Evolutionary conservation across 2,329 filamentous ascomycete genomes (phyloP).

Genomic region (Dactylellina sp.): DNA sequence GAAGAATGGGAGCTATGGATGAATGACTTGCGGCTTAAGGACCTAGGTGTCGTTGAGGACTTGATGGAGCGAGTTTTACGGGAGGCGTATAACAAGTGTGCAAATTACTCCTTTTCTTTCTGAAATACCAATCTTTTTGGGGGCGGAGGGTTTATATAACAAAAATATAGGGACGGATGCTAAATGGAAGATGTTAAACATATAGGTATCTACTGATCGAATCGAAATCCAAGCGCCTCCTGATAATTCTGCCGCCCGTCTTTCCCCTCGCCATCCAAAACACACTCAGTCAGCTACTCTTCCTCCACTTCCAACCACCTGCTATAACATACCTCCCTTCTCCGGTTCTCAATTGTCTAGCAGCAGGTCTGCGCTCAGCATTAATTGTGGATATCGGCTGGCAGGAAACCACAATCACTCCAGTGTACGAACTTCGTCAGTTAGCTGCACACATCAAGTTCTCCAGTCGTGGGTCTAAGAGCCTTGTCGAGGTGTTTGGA

Average conservation of each 20-base stretch:
- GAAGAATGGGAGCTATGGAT: constrained; percentile 79
- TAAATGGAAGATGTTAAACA: too few species aligned
- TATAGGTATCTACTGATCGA: constrained; percentile 75
- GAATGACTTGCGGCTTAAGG: constrained; percentile 76
- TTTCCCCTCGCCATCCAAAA: constrained; percentile 83
- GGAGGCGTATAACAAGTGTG: constrained; percentile 82
- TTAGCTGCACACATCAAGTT: constrained; percentile 63
- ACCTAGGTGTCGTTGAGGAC: constrained; percentile 84
- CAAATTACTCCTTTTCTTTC: constrained; percentile 62
- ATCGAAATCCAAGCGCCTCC: constrained; percentile 78
- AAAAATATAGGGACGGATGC: not conserved
- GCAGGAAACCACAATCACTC: constrained; percentile 87
- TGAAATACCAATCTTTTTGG: constrained; percentile 64
- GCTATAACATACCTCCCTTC: constrained; percentile 83
- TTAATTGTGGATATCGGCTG: constrained; percentile 91
- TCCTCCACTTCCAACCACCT: constrained; percentile 82
- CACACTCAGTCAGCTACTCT: constrained; percentile 79
- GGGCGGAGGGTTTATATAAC: too few species aligned
- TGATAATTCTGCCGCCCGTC: constrained; percentile 80
- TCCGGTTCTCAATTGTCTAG: constrained; percentile 78
- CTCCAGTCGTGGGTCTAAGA: constrained; percentile 76
- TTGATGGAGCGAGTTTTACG: constrained; percentile 85
- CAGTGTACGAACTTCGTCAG: constrained; percentile 85
- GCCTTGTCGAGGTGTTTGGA: constrained; percentile 67
- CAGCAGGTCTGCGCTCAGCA: constrained; percentile 85